Evolutionary conservation across 768 basidiomycete species (phyloP).

Genomic region (Paxillus ammoniavirescens): DNA sequence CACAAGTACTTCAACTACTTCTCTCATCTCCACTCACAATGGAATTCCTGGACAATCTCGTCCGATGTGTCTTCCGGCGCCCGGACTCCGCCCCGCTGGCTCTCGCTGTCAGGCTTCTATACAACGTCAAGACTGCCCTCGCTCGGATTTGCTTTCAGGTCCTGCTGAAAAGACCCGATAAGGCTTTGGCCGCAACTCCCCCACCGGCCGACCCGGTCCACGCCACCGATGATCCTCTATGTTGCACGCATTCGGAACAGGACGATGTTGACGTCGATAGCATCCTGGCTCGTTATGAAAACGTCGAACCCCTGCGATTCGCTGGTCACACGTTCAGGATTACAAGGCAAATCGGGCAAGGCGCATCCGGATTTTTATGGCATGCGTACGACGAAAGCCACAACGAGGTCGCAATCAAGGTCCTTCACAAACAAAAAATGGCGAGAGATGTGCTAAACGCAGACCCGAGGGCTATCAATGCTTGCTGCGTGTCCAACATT

Average conservation of each 20-base stretch:
- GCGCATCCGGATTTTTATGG: too few relatives aligned
- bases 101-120: background rate
- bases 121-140: too few relatives aligned
- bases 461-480: too few relatives aligned
- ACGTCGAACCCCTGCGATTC: background rate
- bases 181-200: background rate
- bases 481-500: too few relatives aligned
- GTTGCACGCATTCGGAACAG: background rate
- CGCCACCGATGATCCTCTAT: too few relatives aligned
- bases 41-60: background rate
- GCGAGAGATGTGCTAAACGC: too few relatives aligned
- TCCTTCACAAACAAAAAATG: background rate
- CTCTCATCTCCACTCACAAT: background rate
- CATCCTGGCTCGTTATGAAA: background rate
- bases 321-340: slow-evolving; percentile 13
- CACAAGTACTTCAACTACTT: background rate
- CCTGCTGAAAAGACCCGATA: too few relatives aligned
- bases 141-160: too few relatives aligned
- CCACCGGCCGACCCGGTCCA: background rate
- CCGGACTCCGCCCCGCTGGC: background rate
- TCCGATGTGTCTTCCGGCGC: background rate
- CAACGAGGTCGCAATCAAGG: background rate
- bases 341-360: background rate
- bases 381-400: background rate
- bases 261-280: background rate